Conservation (phyloP, 2,329 filamentous ascomycete genomes). For the Colletotrichum australisinense region DNA sequence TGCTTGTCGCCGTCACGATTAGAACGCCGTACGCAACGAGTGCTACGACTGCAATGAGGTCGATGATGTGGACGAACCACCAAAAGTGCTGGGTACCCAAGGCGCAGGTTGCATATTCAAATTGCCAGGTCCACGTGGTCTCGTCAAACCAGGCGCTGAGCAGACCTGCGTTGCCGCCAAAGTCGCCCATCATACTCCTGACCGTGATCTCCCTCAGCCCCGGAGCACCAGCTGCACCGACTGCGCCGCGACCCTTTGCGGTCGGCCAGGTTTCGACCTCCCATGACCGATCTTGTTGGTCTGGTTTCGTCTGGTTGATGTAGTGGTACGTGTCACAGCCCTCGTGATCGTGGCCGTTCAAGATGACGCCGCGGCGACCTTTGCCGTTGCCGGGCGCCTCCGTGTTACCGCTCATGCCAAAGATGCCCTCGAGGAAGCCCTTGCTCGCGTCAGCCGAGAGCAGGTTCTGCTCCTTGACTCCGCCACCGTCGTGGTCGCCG, state of each 20-base stretch:
- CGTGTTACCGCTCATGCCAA: slow-evolving; percentile 76
- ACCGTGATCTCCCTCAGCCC: slow-evolving; percentile 91
- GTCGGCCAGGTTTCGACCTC: slow-evolving; percentile 60
- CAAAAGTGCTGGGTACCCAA: slow-evolving; percentile 91
- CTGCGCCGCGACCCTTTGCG: slow-evolving; percentile 53
- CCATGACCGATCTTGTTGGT: slow-evolving; percentile 57
- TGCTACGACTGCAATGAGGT: slow-evolving; percentile 60
- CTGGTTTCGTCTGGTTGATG: slow-evolving; percentile 70
- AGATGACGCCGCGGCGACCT: slow-evolving; percentile 80
- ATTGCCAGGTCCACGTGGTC: slow-evolving; percentile 78
- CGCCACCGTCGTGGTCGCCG: slow-evolving; percentile 68
- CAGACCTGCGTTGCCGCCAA: slow-evolving; percentile 89
- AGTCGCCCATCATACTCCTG: slow-evolving; percentile 98
- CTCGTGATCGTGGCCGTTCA: slow-evolving; percentile 95
- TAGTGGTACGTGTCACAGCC: slow-evolving; percentile 93
- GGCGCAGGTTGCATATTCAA: slow-evolving; percentile 82
- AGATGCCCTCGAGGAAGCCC: slow-evolving; percentile 86
- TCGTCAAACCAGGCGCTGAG: slow-evolving; percentile 91
- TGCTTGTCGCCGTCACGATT: slow-evolving; percentile 6
- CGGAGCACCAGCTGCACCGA: slow-evolving; percentile 58
- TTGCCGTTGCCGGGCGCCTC: slow-evolving; percentile 69
- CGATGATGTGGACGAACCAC: slow-evolving; percentile 88
- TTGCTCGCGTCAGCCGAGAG: slow-evolving; percentile 78
- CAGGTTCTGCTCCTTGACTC: slow-evolving; percentile 91
- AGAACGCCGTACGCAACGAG: slow-evolving; percentile 42